Base-by-base conservation (phyloP, 352 stramenopile genomes). In the Phytopythium vexans region DNA sequence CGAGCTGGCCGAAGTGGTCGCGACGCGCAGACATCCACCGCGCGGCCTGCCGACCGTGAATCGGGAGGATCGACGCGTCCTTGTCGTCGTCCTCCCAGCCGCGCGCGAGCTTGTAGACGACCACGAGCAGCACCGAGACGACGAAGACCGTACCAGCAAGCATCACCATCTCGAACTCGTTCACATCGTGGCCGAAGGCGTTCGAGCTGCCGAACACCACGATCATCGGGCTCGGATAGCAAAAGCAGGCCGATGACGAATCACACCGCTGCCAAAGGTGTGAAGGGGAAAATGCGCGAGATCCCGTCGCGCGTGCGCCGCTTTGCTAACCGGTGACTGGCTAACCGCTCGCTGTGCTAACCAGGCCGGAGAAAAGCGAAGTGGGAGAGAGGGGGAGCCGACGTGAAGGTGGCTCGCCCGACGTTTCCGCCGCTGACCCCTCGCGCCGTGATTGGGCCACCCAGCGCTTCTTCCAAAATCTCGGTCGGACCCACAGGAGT, bases 41-140 rank as follows among this genome's bases (percentile, higher is more conserved):
- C 35, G 70, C 76, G 8, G 78, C 84, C n/a, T 72, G 65, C 36
- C 79, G 76, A 39, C 54, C 52, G 54, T 81, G 74, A 49, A 82
- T 43, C 39, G 71, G 74, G 31, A 86, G 54, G 9, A 84, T 47
- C 49, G 67, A 65, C 59, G 49, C 59, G 49, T 71, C 55, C 47
- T 88, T 77, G 49, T 81, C 66, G 46, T 66, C 42, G 53, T 81
- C 76, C 41, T 89, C 79, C 70, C 74, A 89, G 7, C 74, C 79
- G 52, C 77, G 79, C 45, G 79, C 74, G 39, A 87, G 65, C 62
- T 89, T 89, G 71, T 86, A 89, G 33, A 89, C 77, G 32, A 89
- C 58, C 53, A 82, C 79, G 34, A 89, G 66, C 21, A 89, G 63
- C 66, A 89, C 68, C 16, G 79, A 89, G 15, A 88, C 68, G 43